These are phyloP conservation scores for Candida krabiensis DNA, from an alignment of 805 yeast species.

Conservation along the genomic window DNA sequence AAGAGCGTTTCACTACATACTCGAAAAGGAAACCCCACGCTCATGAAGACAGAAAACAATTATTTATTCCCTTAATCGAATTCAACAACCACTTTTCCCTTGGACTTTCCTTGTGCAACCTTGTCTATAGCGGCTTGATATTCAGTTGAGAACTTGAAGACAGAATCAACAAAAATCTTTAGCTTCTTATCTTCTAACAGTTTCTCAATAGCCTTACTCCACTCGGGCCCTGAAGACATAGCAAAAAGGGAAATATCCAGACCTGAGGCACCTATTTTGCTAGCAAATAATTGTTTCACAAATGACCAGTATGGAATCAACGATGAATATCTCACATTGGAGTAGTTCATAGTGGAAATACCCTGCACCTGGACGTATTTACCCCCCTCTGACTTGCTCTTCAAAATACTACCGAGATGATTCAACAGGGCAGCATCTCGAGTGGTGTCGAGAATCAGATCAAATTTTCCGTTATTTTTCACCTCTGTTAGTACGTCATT, in stretches of 20 bases:
- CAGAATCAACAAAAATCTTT: constrained; percentile 53
- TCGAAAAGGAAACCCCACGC: too few species aligned
- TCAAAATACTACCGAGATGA: constrained; percentile 42
- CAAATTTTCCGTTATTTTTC: constrained; percentile 48
- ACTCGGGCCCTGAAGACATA: constrained; percentile 11
- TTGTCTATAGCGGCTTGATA: constrained; percentile 50
- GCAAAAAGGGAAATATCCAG: constrained; percentile 7
- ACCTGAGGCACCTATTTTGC: constrained; percentile 16
- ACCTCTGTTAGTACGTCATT: constrained; percentile 34
- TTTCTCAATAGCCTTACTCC: constrained; percentile 36
- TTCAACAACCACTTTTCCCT: constrained; percentile 65
- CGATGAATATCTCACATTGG: constrained; percentile 23
- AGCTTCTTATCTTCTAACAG: constrained; percentile 46
- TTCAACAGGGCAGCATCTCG: constrained; percentile 56
- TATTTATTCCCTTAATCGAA: too few species aligned
- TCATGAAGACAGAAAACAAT: too few species aligned
- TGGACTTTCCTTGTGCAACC: constrained; percentile 47
- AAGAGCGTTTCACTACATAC: too few species aligned
- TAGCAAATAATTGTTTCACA: constrained; percentile 11
- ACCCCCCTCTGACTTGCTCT: constrained; percentile 46
- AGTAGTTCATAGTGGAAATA: constrained; percentile 43
- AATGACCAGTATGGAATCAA: constrained; percentile 23
- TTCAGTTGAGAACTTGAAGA: constrained; percentile 45
- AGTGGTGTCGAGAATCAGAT: constrained; percentile 62
- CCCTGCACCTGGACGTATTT: constrained; percentile 59